Base-by-base conservation (phyloP, 192 early-diverging fungal species). In the Dissophora globulifera region DNA sequence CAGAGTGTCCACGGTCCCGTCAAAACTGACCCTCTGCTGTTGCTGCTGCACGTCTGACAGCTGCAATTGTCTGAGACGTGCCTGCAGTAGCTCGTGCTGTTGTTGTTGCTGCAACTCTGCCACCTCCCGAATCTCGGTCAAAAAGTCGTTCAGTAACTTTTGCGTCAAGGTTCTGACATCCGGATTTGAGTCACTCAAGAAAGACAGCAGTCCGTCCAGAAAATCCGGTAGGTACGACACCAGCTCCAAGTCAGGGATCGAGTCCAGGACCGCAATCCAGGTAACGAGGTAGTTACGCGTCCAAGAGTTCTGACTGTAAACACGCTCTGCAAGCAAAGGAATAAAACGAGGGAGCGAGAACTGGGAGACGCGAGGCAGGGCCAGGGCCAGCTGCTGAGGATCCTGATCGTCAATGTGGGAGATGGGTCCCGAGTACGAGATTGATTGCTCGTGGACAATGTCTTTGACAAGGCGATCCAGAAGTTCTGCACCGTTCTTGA, bases 391-490 rank as follows among this genome's bases (percentile, higher is more conserved):
- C n/a, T 78, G 58, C 11, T 80, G 71, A 25, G 81, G 72, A 53
- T 69, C 72, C 38, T 65, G 76, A 15, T 74, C 58, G 29, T 82
- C 76, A 33, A 67, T 66, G 26, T 79, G 68, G 1, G 43, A 33
- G 43, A 60, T 69, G 55, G 62, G 55, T 40, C 70, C 74, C n/a
- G 67, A 62, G 63, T 91, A 96, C 27, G 89, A 92, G 0, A 89
- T 89, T 3, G 95, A 87, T 47, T 93, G 89, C 63, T 98, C 98
- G 1, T 92, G 90, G 0, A 98, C 96, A 80, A 99, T 93, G 62
- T 99, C 98, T 81, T 97, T 98, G 61, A 99, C 90, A 38, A 99
- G 83, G 35, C 96, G 79, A 68, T 99, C 95, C 49, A 99, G 67
- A 30, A 98, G 84, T 35, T 98, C 97, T 0, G 96, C 94, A 16